Conservation (phyloP, 1,139 yeast species). For the Hyphopichia khmerensis region DNA sequence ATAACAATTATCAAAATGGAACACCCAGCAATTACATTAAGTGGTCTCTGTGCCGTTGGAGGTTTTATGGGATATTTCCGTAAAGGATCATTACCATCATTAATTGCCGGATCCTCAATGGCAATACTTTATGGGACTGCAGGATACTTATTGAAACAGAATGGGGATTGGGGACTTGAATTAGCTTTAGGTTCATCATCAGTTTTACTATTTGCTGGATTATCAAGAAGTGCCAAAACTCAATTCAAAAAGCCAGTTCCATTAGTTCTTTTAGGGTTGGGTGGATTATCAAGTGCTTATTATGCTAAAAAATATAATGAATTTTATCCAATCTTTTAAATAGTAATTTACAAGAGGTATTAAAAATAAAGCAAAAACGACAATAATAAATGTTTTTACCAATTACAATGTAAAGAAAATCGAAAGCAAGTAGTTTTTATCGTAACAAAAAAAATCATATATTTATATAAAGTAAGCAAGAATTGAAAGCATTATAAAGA, state of each 20-base stretch:
- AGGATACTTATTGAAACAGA: conserved; percentile 71
- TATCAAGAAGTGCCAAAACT: conserved; percentile 63
- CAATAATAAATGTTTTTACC: too few species aligned
- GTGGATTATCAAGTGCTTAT: conserved; percentile 64
- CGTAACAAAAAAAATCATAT: too few species aligned
- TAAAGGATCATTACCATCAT: conserved; percentile 76
- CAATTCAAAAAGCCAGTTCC: conserved; percentile 76
- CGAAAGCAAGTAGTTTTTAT: too few species aligned
- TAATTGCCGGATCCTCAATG: conserved; percentile 72
- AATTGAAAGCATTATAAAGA: not conserved
- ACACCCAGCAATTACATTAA: conserved; percentile 75
- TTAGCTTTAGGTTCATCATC: conserved; percentile 73
- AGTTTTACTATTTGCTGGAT: conserved; percentile 64
- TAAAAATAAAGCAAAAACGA: not conserved
- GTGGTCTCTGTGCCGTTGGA: conserved; percentile 73
- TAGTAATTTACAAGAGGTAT: not conserved
- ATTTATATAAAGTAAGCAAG: not conserved
- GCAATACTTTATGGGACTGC: conserved; percentile 72
- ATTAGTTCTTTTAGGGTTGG: conserved; percentile 59
- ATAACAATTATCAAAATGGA: conserved; percentile 43
- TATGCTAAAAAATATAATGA: conserved; percentile 72
- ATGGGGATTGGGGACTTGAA: conserved; percentile 79
- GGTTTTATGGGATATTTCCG: conserved; percentile 72
- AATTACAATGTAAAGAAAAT: too few species aligned
- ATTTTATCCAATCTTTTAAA: conserved; percentile 46